Base-by-base conservation (phyloP, 2,329 filamentous ascomycete species). In the Alternaria dauci region DNA sequence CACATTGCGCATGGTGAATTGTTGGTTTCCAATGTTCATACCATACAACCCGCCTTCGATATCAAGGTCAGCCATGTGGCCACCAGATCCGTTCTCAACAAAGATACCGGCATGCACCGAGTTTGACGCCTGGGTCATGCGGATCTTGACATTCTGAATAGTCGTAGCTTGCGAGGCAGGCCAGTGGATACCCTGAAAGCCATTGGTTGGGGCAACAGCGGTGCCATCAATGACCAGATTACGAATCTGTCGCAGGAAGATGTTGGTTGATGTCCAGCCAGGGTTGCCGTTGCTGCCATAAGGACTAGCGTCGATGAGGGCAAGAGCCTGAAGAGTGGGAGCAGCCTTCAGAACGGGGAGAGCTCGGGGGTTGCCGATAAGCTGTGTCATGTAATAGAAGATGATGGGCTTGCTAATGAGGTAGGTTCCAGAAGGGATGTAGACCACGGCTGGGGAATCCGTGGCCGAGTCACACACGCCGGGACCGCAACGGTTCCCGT, bases 201-300 rank as follows among this genome's bases (percentile, higher is more conserved):
- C 75, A 12, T 74, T 80, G 5, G 75, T 69, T 0, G 83, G 72
- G 44, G 82, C 78, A 4, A 87, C 80, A 6, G 79, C 78, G 2
- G 84, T 87, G 36, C 84, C 76, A 71, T 91, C 89, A n/a, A 78
- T 75, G 58, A 88, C 80, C 58, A 92, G 82, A 70, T 92, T 91
- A 9, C 88, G 83, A 59, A 91, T 84, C 63, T 88, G 86, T 32
- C 88, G 82, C 68, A 83, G 86, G 74, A 91, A 91, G 9, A 90
- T 83, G 67, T 87, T 89, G 42, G 87, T 87, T 0, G 86, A 82
- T 3, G 72, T 75, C 79, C 79, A 84, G 61, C 81, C 81, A 52
- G 79, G 71, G 58, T 72, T 65, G 8, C 73, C 76, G 54, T 68
- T 70, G 61, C 65, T 81, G 55, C 48, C 81, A 73, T 79, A 79